Evolutionary conservation across 768 basidiomycete genomes (phyloP), one percentile per base, ranked within the genome.

Genomic region (Rhizopogon vinicolor): DNA sequence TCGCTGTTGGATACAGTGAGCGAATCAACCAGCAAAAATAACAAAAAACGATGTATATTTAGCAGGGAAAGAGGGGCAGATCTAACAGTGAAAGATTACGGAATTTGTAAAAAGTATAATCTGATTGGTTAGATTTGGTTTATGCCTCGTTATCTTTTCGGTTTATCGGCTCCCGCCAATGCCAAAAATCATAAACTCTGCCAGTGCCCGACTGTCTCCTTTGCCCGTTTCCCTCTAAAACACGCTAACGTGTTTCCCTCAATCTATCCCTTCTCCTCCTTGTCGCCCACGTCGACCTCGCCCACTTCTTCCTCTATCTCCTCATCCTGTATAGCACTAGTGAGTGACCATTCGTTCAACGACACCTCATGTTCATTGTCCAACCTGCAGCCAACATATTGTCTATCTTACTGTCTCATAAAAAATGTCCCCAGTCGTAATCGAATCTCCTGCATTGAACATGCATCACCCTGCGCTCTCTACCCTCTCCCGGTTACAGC

Each of bases 361-460:
- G 35, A 31, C 25, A 14, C 29, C 45, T 35, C 2, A 44, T 41
- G 28, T 35, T 5, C 35, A 29, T 25, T 16, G 16, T 43, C 29
- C 33, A 22, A 29, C 52, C 22, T 41, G 39, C 35, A 49, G 39
- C 49, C 35, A 25, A 3, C 44, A 39, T 28, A 69, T 71, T 68
- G 52, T 61, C 70, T 71, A 69, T 61, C 65, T 69, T 66, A 59
- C 37, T 22, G 61, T 55, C 52, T 55, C 51, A 55, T 58, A 53
- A 52, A 65, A 67, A 68, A 83, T 83, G 83, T 76, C 82, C 46
- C 77, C 81, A 66, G 78, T 84, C 65, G 76, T 82, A 59, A 74
- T 85, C 60, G 81, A 84, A 65, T 66, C 78, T 35, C 79, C 81
- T 43, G 71, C 77, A 33, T 62, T 82, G 63, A 76, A 71, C 70